Evolutionary conservation across 495 filamentous ascomycete species (phyloP).

Genomic region (Cercophora newfieldiana): DNA sequence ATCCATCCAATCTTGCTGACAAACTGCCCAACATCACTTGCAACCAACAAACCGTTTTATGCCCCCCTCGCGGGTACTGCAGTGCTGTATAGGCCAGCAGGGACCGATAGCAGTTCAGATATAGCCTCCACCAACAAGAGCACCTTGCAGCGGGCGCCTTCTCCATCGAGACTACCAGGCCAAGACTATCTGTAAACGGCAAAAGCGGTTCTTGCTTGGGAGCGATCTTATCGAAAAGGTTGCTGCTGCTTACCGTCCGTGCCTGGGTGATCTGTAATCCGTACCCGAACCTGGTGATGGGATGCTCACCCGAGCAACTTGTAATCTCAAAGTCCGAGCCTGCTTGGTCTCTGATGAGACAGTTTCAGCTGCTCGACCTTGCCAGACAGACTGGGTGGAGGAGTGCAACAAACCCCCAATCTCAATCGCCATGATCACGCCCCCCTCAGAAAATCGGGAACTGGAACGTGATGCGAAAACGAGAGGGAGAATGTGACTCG

Average conservation of each 20-base stretch:
- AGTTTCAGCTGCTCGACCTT: not conserved
- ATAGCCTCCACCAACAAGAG: not conserved
- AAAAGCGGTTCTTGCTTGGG: not conserved
- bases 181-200: not conserved
- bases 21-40: not conserved
- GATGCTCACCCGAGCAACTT: not conserved
- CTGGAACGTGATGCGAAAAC: constrained; percentile 1
- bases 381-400: not conserved
- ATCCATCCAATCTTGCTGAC: not conserved
- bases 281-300: not conserved
- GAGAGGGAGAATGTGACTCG: not conserved
- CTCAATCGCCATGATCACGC: not conserved
- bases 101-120: not conserved
- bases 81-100: not conserved
- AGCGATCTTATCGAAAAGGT: not conserved
- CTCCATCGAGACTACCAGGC: not conserved
- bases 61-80: not conserved
- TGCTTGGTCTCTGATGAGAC: not conserved
- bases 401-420: not conserved
- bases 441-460: not conserved
- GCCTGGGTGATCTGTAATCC: not conserved
- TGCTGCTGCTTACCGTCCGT: not conserved
- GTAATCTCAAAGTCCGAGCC: not conserved
- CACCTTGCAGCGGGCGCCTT: not conserved
- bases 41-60: too few relatives aligned